Conservation (phyloP, 164 flowering plant species). For the Magnolia changhungtana region DNA sequence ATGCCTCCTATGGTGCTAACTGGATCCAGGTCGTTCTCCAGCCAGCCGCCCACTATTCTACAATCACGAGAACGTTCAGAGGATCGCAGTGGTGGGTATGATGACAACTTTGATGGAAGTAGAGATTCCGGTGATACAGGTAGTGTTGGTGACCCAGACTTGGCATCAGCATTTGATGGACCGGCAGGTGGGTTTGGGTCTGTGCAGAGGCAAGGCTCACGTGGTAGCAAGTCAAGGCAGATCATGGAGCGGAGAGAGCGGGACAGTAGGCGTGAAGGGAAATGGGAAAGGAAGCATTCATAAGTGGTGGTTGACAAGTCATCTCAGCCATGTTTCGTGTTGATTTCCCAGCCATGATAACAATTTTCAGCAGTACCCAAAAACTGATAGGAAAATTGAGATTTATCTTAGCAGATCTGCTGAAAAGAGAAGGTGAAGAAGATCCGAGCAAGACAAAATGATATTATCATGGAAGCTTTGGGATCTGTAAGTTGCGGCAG, state of each 20-base stretch:
- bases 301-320: conserved; percentile 6
- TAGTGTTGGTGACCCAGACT: conserved; percentile 76
- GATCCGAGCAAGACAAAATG: too few relatives aligned
- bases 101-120: conserved; percentile 83
- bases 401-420: too few relatives aligned
- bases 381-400: too few relatives aligned
- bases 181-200: conserved; percentile 48
- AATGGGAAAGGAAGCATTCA: conserved; percentile 89
- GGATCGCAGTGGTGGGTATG: conserved; percentile 64
- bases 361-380: not conserved
- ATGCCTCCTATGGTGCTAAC: conserved; percentile 55
- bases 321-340: not conserved
- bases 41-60: conserved; percentile 72
- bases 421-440: too few relatives aligned
- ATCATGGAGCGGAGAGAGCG: conserved; percentile 70
- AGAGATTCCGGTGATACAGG: conserved; percentile 84
- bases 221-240: conserved; percentile 80
- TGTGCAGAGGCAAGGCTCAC: conserved; percentile 58
- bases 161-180: conserved; percentile 60
- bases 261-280: conserved; percentile 83
- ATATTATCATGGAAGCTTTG: too few relatives aligned
- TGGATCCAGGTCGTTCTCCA: conserved; percentile 58
- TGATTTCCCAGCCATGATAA: not conserved
- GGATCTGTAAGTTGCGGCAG: too few relatives aligned
- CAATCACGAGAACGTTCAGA: conserved; percentile 72